Conservation (phyloP, 352 stramenopile genomes). For the Globisporangium takayamanum region DNA sequence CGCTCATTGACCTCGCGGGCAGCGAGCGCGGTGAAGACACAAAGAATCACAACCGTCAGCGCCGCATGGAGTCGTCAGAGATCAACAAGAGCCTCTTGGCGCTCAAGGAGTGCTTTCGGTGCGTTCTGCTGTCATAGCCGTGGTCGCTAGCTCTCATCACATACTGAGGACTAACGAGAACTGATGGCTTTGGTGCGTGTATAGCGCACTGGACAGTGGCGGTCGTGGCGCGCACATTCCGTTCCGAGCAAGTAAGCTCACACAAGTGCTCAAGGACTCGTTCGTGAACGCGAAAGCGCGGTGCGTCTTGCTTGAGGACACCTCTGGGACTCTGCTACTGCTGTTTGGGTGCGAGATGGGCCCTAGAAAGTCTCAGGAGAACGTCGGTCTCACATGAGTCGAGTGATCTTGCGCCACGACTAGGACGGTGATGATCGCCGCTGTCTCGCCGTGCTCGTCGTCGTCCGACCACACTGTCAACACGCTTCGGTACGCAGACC, state of each 20-base stretch:
- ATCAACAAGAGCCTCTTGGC: conserved; percentile 97
- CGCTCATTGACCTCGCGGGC: conserved; percentile 95
- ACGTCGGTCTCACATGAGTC: not conserved
- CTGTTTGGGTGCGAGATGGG: not conserved
- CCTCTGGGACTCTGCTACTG: not conserved
- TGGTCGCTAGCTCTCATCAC: not conserved
- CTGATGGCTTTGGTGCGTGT: not conserved
- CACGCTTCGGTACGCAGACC: conserved; percentile 95
- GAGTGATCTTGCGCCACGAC: not conserved
- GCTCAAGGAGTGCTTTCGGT: conserved; percentile 96
- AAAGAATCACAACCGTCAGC: conserved; percentile 89
- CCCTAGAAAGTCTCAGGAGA: no score
- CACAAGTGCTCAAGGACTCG: conserved; percentile 97
- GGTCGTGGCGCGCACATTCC: conserved; percentile 89
- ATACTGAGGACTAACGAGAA: not conserved
- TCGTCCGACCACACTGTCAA: conserved; percentile 96
- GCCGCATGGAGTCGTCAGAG: conserved; percentile 94
- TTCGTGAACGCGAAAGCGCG: conserved; percentile 92
- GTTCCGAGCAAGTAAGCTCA: conserved; percentile 95
- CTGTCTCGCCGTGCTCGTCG: conserved; percentile 90
- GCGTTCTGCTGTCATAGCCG: conserved; percentile 1
- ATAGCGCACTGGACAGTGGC: conserved; percentile 86
- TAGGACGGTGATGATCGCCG: conserved; percentile 95
- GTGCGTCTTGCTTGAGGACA: not conserved
- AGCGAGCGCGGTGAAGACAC: conserved; percentile 95